phyloP scores from a whole-genome alignment of 495 filamentous ascomycete genomes.

The Xylaria palmicola region DNA sequence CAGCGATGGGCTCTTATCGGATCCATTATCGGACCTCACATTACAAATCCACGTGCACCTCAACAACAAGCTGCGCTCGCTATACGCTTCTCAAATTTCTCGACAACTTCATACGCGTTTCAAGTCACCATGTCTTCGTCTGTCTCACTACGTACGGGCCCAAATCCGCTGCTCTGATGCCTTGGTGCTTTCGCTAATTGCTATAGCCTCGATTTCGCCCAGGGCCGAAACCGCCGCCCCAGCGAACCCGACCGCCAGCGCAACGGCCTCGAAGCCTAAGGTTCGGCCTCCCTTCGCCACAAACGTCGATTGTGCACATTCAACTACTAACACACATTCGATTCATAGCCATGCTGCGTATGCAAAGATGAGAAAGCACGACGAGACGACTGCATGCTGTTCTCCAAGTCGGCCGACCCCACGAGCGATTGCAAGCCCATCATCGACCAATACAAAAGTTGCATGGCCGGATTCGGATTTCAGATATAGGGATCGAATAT shows the following conservation, averaged over 20 bases:
- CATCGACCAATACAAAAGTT: constrained; percentile 82
- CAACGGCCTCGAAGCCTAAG: constrained; percentile 45
- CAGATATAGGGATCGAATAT: constrained; percentile 50
- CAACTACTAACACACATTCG: constrained; percentile 7
- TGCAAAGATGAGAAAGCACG: constrained; percentile 91
- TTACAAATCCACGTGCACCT: constrained; percentile 9
- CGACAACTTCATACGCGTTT: background rate
- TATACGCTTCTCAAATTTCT: background rate
- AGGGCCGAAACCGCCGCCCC: constrained; percentile 22
- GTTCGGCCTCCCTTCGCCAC: constrained; percentile 24
- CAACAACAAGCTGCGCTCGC: background rate
- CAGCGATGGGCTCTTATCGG: background rate
- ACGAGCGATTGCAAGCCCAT: constrained; percentile 74
- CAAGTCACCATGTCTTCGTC: constrained; percentile 11
- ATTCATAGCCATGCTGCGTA: constrained; percentile 83
- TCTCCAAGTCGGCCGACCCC: constrained; percentile 76
- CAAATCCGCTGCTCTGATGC: background rate
- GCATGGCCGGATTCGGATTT: constrained; percentile 95
- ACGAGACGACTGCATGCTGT: constrained; percentile 98
- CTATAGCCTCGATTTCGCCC: constrained; percentile 29
- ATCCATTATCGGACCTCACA: constrained; percentile 4
- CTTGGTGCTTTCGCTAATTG: constrained; percentile 14
- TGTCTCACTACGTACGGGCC: constrained; percentile 38
- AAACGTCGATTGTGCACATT: background rate
- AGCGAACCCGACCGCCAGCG: constrained; percentile 22